Evolutionary conservation across 1,284 basidiomycete genomes (phyloP).

Genomic region (Marasmius sp.): DNA sequence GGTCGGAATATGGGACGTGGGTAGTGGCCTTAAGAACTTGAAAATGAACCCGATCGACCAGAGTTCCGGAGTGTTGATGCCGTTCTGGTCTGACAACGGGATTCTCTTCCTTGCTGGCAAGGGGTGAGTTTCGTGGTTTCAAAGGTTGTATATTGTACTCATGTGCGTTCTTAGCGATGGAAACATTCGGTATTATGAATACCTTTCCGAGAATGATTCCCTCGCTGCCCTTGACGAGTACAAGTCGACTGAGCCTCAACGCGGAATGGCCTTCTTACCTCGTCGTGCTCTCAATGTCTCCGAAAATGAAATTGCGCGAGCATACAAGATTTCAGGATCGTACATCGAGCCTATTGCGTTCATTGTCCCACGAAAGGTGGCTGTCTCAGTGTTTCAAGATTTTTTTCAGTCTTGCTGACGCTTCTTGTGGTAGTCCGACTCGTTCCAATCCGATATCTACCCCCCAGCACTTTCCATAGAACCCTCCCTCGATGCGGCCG

Average conservation of each 20-base stretch:
- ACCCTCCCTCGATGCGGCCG: slow-evolving; percentile 76
- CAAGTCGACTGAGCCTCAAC: slow-evolving; percentile 90
- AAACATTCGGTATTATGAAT: slow-evolving; percentile 95
- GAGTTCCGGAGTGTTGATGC: slow-evolving; percentile 92
- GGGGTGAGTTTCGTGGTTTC: slow-evolving; percentile 44
- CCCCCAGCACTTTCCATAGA: slow-evolving; percentile 86
- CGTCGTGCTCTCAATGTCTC: slow-evolving; percentile 84
- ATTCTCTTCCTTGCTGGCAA: slow-evolving; percentile 90
- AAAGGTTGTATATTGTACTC: no score
- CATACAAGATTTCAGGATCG: slow-evolving; percentile 84
- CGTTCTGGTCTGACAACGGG: slow-evolving; percentile 95
- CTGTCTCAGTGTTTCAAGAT: slow-evolving; percentile 12
- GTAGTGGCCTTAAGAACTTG: slow-evolving; percentile 66
- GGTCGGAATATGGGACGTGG: slow-evolving; percentile 80
- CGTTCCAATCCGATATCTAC: slow-evolving; percentile 94
- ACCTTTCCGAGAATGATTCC: slow-evolving; percentile 72
- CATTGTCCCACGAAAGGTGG: slow-evolving; percentile 88
- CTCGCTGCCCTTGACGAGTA: slow-evolving; percentile 83
- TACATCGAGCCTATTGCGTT: slow-evolving; percentile 89
- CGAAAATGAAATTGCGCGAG: slow-evolving; percentile 95
- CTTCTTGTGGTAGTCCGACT: slow-evolving; percentile 57
- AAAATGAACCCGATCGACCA: slow-evolving; percentile 85
- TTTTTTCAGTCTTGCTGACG: slow-evolving; percentile 2
- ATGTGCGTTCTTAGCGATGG: slow-evolving; percentile 63
- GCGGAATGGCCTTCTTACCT: slow-evolving; percentile 95